phyloP scores from a whole-genome alignment of 441 rosid genomes.

The Sinapis alba region DNA sequence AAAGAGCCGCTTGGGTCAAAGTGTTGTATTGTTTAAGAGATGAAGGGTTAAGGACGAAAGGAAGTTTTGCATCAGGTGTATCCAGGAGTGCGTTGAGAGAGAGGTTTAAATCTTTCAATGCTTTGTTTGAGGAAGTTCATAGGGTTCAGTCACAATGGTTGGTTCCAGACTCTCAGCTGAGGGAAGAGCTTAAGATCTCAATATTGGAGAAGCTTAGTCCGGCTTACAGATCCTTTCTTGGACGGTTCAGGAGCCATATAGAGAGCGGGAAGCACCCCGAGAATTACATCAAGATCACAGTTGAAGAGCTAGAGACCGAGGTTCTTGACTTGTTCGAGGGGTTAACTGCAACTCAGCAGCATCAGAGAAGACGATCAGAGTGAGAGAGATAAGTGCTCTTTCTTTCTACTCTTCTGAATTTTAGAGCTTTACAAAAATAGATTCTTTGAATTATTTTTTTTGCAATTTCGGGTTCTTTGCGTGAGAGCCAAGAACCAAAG shows the following conservation, averaged over 20 bases:
- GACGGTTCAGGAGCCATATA: slow-evolving; percentile 82
- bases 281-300: slow-evolving; percentile 84
- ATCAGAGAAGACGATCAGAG: slow-evolving; percentile 78
- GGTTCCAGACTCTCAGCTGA: slow-evolving; percentile 60
- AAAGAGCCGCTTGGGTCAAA: slow-evolving; percentile 68
- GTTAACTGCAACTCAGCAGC: slow-evolving; percentile 51
- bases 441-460: slow-evolving; percentile 40
- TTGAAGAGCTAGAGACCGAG: slow-evolving; percentile 82
- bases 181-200: slow-evolving; percentile 73
- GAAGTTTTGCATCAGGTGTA: slow-evolving; percentile 85
- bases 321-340: slow-evolving; percentile 95
- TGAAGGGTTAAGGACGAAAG: slow-evolving; percentile 67
- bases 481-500: not conserved
- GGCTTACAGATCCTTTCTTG: slow-evolving; percentile 71
- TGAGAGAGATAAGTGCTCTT: slow-evolving; percentile 35
- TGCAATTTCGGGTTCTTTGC: slow-evolving; percentile 4
- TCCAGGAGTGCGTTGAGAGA: slow-evolving; percentile 65
- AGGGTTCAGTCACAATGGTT: slow-evolving; percentile 63
- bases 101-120: slow-evolving; percentile 67
- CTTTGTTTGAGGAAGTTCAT: slow-evolving; percentile 70
- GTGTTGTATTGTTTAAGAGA: slow-evolving; percentile 70
- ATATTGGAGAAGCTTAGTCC: slow-evolving; percentile 67
- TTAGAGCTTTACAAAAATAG: slow-evolving; percentile 29
- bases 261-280: slow-evolving; percentile 94
- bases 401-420: slow-evolving; percentile 19